Conservation (phyloP, 805 yeast species). For the Isabelozyma heimii region DNA sequence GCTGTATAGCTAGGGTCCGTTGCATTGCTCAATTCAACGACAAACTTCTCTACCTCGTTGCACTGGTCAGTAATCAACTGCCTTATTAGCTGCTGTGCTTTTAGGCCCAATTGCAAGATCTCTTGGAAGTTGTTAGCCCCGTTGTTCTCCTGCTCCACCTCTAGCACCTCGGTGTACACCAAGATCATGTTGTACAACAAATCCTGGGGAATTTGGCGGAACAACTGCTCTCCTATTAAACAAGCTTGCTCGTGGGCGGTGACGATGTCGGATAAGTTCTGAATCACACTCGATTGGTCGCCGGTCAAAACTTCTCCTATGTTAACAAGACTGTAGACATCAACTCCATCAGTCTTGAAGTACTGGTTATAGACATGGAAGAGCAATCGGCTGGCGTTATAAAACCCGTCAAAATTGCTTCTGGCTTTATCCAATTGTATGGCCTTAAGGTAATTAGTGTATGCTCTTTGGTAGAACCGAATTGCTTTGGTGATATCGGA, state of each 20-base stretch:
- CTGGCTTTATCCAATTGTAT: conserved; percentile 14
- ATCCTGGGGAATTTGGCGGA: conserved; percentile 32
- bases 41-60: conserved; percentile 23
- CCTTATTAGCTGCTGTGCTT: conserved; percentile 17
- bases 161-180: conserved; percentile 47
- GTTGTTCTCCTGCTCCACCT: conserved; percentile 23
- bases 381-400: conserved; percentile 57
- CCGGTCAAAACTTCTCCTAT: conserved; percentile 31
- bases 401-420: conserved; percentile 44
- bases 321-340: conserved; percentile 24
- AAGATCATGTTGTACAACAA: conserved; percentile 45
- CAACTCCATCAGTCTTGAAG: conserved; percentile 45
- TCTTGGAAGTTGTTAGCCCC: conserved; percentile 9
- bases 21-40: conserved; percentile 14
- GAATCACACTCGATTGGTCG: conserved; percentile 33
- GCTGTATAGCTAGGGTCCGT: conserved; percentile 1
- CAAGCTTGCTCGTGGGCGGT: conserved; percentile 39
- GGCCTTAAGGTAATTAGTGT: conserved; percentile 39
- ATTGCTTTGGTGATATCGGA: conserved; percentile 65
- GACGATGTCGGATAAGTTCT: conserved; percentile 33
- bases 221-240: not conserved
- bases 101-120: conserved; percentile 12
- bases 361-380: conserved; percentile 57
- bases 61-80: conserved; percentile 26
- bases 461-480: conserved; percentile 63